phyloP scores from a whole-genome alignment of 1,284 basidiomycete species.

The Fistulina hepatica region DNA sequence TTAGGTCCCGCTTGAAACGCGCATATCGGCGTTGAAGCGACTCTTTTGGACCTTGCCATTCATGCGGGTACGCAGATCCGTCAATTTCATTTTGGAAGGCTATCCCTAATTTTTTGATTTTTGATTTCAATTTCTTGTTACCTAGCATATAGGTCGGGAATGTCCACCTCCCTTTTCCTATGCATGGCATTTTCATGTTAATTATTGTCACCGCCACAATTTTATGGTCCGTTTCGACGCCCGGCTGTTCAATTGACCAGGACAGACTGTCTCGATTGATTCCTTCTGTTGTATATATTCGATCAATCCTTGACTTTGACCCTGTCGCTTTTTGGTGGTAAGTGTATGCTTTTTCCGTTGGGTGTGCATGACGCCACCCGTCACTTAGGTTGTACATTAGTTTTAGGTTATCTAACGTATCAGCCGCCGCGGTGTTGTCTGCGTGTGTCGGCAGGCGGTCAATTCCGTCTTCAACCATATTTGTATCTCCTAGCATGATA shows the following conservation, averaged over 20 bases:
- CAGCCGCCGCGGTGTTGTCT: background rate
- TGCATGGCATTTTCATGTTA: slow-evolving; percentile 2
- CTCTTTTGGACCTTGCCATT: background rate
- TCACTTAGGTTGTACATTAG: slow-evolving; percentile 2
- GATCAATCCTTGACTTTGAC: background rate
- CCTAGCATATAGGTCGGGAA: slow-evolving; percentile 8
- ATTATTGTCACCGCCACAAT: slow-evolving; percentile 6
- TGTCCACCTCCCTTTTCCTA: slow-evolving; percentile 11
- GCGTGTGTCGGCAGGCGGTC: slow-evolving; percentile 8
- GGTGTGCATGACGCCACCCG: slow-evolving; percentile 8
- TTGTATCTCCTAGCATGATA: slow-evolving; percentile 5
- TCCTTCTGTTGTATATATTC: background rate
- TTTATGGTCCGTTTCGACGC: slow-evolving; percentile 8
- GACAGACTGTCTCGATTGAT: background rate
- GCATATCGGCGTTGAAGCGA: background rate
- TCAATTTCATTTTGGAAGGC: background rate
- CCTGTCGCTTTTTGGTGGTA: background rate
- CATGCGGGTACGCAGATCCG: too few species aligned
- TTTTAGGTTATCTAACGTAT: slow-evolving; percentile 6
- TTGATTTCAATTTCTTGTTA: background rate
- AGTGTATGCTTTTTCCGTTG: background rate
- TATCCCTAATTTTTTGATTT: background rate
- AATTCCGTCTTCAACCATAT: slow-evolving; percentile 9
- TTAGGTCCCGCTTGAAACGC: background rate
- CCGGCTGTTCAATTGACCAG: slow-evolving; percentile 7